Evolutionary conservation across 257 asterid genomes (phyloP).

Genomic region (Petrea volubilis): DNA sequence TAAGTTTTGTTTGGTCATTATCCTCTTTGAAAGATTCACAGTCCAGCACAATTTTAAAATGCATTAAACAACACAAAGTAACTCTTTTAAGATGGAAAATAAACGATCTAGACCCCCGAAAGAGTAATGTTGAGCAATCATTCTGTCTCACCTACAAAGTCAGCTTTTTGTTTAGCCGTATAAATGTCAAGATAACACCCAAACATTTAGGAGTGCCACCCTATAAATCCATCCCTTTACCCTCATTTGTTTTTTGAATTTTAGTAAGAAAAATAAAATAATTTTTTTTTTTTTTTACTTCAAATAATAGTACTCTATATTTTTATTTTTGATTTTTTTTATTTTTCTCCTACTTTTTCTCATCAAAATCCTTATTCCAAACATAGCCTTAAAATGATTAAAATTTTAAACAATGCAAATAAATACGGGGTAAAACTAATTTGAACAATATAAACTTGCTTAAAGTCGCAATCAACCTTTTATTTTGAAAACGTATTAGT

Average conservation of each 20-base stretch:
- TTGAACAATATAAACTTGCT: no score
- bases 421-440: no score
- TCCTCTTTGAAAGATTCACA: neutral
- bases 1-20: neutral
- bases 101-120: conserved; percentile 26
- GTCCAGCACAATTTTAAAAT: conserved; percentile 3
- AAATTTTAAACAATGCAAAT: no score
- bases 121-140: conserved; percentile 40
- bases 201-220: conserved; percentile 18
- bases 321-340: no score
- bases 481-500: no score
- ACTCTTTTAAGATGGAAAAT: neutral
- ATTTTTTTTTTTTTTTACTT: no score
- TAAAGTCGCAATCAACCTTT: no score
- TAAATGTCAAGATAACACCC: neutral
- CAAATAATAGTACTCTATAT: no score
- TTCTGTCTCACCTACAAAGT: conserved; percentile 41
- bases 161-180: conserved; percentile 28
- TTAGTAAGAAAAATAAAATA: neutral
- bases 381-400: no score
- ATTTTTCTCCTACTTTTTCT: no score
- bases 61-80: conserved; percentile 13
- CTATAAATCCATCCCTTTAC: neutral
- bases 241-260: no score
- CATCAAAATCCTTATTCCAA: no score